Conservation (phyloP, 768 basidiomycete species). For the Termitomyces bulborhizus region DNA sequence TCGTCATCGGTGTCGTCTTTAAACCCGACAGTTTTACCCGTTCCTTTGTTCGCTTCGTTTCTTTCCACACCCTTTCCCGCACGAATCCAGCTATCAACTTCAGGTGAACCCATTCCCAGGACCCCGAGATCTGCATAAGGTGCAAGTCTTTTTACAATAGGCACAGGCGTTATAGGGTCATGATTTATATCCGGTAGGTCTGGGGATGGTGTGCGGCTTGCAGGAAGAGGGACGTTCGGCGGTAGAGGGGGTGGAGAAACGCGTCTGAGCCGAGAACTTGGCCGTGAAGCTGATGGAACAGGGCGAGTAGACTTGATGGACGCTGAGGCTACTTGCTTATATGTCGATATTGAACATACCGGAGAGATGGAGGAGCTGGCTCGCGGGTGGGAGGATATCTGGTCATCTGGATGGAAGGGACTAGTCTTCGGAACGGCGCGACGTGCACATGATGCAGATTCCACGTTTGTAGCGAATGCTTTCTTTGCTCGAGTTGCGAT, state of each 20-base stretch:
- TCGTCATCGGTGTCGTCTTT: slow-evolving; percentile 10
- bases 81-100: slow-evolving; percentile 45
- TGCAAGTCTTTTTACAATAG: slow-evolving; percentile 16
- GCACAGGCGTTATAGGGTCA: slow-evolving; percentile 30
- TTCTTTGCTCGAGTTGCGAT: slow-evolving; percentile 18
- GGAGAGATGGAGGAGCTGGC: slow-evolving; percentile 9
- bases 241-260: slow-evolving; percentile 18
- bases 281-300: slow-evolving; percentile 14
- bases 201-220: slow-evolving; percentile 36
- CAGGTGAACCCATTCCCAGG: slow-evolving; percentile 46
- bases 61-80: slow-evolving; percentile 27
- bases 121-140: slow-evolving; percentile 18
- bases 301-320: slow-evolving; percentile 12
- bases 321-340: slow-evolving; percentile 5
- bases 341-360: slow-evolving; percentile 10
- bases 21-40: slow-evolving; percentile 11
- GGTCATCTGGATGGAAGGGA: background rate
- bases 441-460: background rate
- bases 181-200: slow-evolving; percentile 28
- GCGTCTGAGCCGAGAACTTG: slow-evolving; percentile 23
- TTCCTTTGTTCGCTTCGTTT: background rate
- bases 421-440: background rate
- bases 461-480: slow-evolving; percentile 1
- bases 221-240: slow-evolving; percentile 5
- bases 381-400: background rate